Conservation (phyloP, 2,329 filamentous ascomycete genomes). For the Penicillium sp. region DNA sequence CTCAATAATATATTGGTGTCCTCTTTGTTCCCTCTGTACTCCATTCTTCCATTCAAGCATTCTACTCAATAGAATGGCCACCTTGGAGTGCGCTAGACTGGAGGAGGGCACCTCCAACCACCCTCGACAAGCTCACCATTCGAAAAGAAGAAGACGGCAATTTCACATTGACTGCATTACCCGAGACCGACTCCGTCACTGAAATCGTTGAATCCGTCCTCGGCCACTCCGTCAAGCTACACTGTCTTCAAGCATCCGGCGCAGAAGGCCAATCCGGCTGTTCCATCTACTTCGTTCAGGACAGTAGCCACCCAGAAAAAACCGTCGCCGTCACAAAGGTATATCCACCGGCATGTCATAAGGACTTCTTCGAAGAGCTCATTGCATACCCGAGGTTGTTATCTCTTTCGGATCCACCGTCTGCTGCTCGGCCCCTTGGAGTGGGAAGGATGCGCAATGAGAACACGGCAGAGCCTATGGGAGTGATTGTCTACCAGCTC, state of each 20-base stretch:
- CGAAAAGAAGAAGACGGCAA: background rate
- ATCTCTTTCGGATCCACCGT: background rate
- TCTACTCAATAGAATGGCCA: background rate
- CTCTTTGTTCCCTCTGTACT: too few relatives aligned
- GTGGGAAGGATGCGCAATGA: conserved; percentile 1
- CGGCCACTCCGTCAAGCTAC: background rate
- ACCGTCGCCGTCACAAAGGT: background rate
- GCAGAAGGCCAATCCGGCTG: conserved; percentile 3
- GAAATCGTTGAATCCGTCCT: conserved; percentile 2
- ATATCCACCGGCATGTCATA: background rate
- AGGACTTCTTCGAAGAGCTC: conserved; percentile 1
- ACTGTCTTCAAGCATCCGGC: conserved; percentile 1
- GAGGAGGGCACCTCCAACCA: background rate
- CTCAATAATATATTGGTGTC: background rate
- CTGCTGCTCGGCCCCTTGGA: background rate
- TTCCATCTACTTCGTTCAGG: background rate
- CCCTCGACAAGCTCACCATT: background rate
- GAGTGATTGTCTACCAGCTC: conserved; percentile 1
- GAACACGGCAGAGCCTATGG: background rate
- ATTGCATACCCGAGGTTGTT: background rate
- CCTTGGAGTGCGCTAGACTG: background rate
- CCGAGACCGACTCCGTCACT: background rate
- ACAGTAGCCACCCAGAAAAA: background rate
- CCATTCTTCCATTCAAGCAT: background rate
- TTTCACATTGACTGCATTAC: background rate